phyloP scores from a whole-genome alignment of 2,329 filamentous ascomycete species.

The Amauroascus verrucosus region DNA sequence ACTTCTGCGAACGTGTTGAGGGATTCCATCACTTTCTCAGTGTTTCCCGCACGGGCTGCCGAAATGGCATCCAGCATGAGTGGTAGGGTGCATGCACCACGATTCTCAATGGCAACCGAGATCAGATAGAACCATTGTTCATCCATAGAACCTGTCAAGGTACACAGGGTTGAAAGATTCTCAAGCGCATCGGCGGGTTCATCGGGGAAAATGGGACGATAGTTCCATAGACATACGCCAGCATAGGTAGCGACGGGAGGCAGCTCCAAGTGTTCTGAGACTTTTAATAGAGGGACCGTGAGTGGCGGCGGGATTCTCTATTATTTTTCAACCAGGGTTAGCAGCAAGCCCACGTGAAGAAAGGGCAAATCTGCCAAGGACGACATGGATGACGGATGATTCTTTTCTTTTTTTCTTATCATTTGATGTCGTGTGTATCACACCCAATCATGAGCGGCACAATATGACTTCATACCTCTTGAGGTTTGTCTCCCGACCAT shows the following conservation, averaged over 20 bases:
- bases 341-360: background rate
- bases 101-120: slow-evolving; percentile 88
- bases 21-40: slow-evolving; percentile 60
- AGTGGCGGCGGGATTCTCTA: slow-evolving; percentile 65
- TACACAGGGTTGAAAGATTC: slow-evolving; percentile 77
- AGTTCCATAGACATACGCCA: slow-evolving; percentile 90
- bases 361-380: background rate
- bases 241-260: slow-evolving; percentile 92
- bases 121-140: slow-evolving; percentile 99
- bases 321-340: background rate
- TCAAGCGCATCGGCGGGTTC: slow-evolving; percentile 74
- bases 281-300: slow-evolving; percentile 67
- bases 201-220: slow-evolving; percentile 76
- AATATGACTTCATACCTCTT: slow-evolving; percentile 44
- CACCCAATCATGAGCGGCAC: background rate
- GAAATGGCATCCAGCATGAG: slow-evolving; percentile 81
- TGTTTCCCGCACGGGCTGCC: slow-evolving; percentile 63
- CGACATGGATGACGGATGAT: background rate
- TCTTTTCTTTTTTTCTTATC: background rate
- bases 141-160: slow-evolving; percentile 87
- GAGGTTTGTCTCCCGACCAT: slow-evolving; percentile 70
- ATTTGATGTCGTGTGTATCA: background rate
- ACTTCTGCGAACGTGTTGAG: slow-evolving; percentile 77
- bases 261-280: slow-evolving; percentile 70
- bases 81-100: slow-evolving; percentile 74